These are phyloP conservation scores for Malania oleifera DNA, from an alignment of 164 flowering plant genomes.

Conservation along the genomic window DNA sequence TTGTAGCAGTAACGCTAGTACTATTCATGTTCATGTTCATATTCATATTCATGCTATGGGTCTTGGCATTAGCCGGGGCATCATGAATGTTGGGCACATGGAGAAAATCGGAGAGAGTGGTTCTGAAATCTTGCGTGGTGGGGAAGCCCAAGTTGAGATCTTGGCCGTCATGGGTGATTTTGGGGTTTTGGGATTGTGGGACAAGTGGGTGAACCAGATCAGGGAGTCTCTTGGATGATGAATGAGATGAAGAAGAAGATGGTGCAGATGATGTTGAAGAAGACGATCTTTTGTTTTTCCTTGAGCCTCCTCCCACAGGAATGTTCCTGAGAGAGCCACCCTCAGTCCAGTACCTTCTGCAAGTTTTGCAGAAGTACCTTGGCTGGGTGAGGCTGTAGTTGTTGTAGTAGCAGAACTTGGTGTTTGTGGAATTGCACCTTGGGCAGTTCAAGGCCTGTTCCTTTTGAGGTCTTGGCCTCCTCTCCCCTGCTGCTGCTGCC, in stretches of 20 bases:
- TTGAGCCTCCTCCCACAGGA: constrained; percentile 96
- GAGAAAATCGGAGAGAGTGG: constrained; percentile 31
- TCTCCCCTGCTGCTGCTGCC: constrained; percentile 27
- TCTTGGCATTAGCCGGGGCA: too few species aligned
- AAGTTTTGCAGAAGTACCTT: constrained; percentile 90
- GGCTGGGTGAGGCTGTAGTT: constrained; percentile 97
- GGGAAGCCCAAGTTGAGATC: constrained; percentile 63
- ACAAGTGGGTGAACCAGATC: constrained; percentile 22
- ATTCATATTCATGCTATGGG: constrained; percentile 13
- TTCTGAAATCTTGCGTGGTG: constrained; percentile 28
- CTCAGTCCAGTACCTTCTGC: constrained; percentile 96
- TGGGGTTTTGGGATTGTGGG: constrained; percentile 36
- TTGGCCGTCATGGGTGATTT: constrained; percentile 32
- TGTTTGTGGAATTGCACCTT: constrained; percentile 90
- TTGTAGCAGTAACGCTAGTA: constrained; percentile 8
- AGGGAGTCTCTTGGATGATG: constrained; percentile 31
- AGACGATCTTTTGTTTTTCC: constrained; percentile 67
- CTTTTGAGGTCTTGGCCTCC: constrained; percentile 66
- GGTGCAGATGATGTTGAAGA: constrained; percentile 31
- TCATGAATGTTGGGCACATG: constrained; percentile 30
- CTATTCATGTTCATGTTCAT: constrained; percentile 16
- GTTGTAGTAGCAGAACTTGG: constrained; percentile 97
- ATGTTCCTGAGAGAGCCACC: constrained; percentile 92
- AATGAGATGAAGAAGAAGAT: constrained; percentile 18
- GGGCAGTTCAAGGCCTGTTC: constrained; percentile 85